Base-by-base conservation (phyloP, 345 rosid species). In the Boechera divaricarpa region DNA sequence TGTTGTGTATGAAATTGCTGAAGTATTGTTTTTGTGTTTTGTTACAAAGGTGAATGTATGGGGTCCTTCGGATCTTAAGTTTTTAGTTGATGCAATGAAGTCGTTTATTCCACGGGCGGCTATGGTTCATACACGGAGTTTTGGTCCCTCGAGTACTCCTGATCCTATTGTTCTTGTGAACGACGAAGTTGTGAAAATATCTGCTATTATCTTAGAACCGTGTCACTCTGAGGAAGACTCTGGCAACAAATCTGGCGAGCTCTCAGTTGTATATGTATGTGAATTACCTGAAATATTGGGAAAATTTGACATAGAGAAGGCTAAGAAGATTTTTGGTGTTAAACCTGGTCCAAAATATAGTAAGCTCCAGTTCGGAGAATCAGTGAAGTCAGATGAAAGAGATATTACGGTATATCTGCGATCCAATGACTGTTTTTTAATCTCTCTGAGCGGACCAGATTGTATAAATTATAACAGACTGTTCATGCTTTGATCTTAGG, bases 21-120 rank as follows among this genome's bases (percentile, higher is more conserved):
- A 75, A 76, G 32, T 13, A 45, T 5, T 52, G 29, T 42, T 48
- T 31, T 35, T 6, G 81, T 18, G 28, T 18, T 28, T 67, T 24
- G 11, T 59, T 84, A 61, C 68, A 55, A 81, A 92, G 99, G 96
- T 94, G 75, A 94, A 94, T 64, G 67, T 94, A 53, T 94, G 99
- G 92, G 99, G 99, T 47, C 97, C 98, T 60, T 94, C 96, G n/a
- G 95, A 94, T 89, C 92, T 94, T 51, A 84, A 90, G 69, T 85
- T 82, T 70, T 82, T 94, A 77, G 92, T 92, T 63, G 87, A 91
- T 83, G 99, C 98, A 31, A 92, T 94, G 99, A 90, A 83, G 79
- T 90, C 88, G 49, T 94, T 94, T 81, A 88, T 90, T 81, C 98
- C 98, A 66, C 94, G 89, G 73, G 97, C 98, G 64, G 90, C 99